Evolutionary conservation across 2,329 filamentous ascomycete genomes (phyloP).

Genomic region (Knufia petricola): DNA sequence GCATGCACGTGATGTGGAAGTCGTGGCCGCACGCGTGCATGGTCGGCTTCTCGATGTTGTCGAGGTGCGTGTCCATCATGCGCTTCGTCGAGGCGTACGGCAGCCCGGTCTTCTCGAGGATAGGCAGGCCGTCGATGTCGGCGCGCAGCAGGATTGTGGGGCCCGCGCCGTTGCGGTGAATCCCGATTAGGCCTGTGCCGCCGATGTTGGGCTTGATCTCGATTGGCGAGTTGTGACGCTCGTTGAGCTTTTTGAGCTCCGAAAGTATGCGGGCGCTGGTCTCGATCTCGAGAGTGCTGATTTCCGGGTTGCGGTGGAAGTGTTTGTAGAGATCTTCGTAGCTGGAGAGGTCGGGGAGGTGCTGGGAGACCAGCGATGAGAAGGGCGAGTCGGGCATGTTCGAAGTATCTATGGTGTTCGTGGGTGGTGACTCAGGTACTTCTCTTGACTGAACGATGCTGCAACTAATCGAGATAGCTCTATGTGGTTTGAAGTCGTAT

Average conservation of each 20-base stretch:
- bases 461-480: too few species aligned
- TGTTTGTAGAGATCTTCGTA: slow-evolving; percentile 51
- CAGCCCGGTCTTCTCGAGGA: slow-evolving; percentile 40
- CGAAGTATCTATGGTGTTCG: too few species aligned
- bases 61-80: slow-evolving; percentile 34
- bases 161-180: slow-evolving; percentile 35
- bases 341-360: slow-evolving; percentile 33
- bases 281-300: slow-evolving; percentile 47
- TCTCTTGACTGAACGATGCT: too few species aligned
- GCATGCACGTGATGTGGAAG: slow-evolving; percentile 49
- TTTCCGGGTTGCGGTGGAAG: slow-evolving; percentile 50
- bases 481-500: too few species aligned
- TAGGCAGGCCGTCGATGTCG: slow-evolving; percentile 43
- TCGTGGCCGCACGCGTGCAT: slow-evolving; percentile 56
- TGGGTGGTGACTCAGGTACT: too few species aligned
- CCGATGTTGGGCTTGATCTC: slow-evolving; percentile 38
- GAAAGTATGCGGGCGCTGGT: slow-evolving; percentile 42
- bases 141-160: slow-evolving; percentile 39
- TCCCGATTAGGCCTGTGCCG: slow-evolving; percentile 36
- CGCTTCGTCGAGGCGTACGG: slow-evolving; percentile 39
- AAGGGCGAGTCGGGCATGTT: slow-evolving; percentile 6
- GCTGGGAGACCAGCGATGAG: slow-evolving; percentile 25
- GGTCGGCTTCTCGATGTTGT: slow-evolving; percentile 43
- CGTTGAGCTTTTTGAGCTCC: slow-evolving; percentile 29
- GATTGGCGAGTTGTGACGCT: slow-evolving; percentile 9